Evolutionary conservation across 331 rosid genomes (phyloP).

Genomic region (Acacia pycnantha): DNA sequence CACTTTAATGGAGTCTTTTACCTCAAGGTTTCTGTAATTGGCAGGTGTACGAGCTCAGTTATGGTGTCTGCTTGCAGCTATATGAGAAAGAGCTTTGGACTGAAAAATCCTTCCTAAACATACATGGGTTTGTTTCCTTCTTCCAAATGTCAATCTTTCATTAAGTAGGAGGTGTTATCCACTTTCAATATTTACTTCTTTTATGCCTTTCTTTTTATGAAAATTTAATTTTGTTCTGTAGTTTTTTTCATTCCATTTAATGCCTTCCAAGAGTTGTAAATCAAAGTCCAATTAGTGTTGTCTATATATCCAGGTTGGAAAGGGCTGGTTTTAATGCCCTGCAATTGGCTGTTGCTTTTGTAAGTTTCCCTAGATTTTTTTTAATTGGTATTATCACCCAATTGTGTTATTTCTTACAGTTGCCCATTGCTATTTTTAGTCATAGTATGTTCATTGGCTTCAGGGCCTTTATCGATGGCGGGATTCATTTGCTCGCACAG

Average conservation of each 20-base stretch:
- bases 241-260: constrained; percentile 12
- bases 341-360: constrained; percentile 85
- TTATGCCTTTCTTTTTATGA: not conserved
- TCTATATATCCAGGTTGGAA: constrained; percentile 54
- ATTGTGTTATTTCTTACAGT: not conserved
- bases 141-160: constrained; percentile 6
- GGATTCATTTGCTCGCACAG: constrained; percentile 76
- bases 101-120: constrained; percentile 72
- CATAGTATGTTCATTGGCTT: constrained; percentile 3
- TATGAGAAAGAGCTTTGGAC: constrained; percentile 90
- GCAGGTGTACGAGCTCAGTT: constrained; percentile 88
- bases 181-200: constrained; percentile 11
- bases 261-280: constrained; percentile 21
- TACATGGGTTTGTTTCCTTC: constrained; percentile 71
- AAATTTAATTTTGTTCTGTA: not conserved
- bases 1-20: constrained; percentile 13
- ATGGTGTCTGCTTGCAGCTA: constrained; percentile 77
- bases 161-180: not conserved
- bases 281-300: constrained; percentile 10
- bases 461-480: constrained; percentile 93
- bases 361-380: constrained; percentile 31
- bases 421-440: not conserved
- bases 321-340: constrained; percentile 69
- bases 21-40: constrained; percentile 8
- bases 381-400: not conserved